Conservation (phyloP, 164 flowering plant species). For the Platanus orientalis region DNA sequence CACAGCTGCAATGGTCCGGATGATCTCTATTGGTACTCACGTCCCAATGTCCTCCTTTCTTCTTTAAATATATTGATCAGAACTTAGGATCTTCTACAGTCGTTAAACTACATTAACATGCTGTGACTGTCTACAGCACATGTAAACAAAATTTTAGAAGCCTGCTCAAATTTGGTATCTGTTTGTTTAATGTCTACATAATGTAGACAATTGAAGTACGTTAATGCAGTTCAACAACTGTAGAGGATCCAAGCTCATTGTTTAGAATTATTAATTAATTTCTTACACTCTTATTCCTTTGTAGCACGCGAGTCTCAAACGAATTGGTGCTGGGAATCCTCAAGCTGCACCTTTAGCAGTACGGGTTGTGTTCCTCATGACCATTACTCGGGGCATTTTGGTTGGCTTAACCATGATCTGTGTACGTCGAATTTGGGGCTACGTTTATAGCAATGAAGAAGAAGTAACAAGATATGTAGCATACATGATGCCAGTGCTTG, state of each 20-base stretch:
- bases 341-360: conserved; percentile 56
- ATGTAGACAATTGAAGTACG: too few relatives aligned
- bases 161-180: too few relatives aligned
- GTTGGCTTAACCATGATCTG: conserved; percentile 41
- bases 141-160: too few relatives aligned
- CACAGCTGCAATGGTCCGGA: conserved; percentile 47
- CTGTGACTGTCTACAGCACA: too few relatives aligned
- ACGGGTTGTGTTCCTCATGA: conserved; percentile 38
- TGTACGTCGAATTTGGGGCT: conserved; percentile 57
- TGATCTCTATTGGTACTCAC: conserved; percentile 42
- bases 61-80: too few relatives aligned
- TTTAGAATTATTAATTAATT: not conserved
- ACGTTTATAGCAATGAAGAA: conserved; percentile 59
- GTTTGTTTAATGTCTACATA: too few relatives aligned
- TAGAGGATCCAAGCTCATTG: too few relatives aligned
- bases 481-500: conserved; percentile 66
- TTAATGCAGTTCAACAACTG: too few relatives aligned
- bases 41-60: not conserved
- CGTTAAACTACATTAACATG: too few relatives aligned
- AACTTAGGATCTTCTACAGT: too few relatives aligned
- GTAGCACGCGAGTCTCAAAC: conserved; percentile 78
- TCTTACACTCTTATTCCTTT: not conserved
- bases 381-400: conserved; percentile 36
- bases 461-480: conserved; percentile 62
- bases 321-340: conserved; percentile 73